A percentile compares a stretch with the other conserved stretches of the same genome.
Evolutionary conservation across 208 protist species (phyloP).

Genomic region (Wallacemonas sp.): DNA sequence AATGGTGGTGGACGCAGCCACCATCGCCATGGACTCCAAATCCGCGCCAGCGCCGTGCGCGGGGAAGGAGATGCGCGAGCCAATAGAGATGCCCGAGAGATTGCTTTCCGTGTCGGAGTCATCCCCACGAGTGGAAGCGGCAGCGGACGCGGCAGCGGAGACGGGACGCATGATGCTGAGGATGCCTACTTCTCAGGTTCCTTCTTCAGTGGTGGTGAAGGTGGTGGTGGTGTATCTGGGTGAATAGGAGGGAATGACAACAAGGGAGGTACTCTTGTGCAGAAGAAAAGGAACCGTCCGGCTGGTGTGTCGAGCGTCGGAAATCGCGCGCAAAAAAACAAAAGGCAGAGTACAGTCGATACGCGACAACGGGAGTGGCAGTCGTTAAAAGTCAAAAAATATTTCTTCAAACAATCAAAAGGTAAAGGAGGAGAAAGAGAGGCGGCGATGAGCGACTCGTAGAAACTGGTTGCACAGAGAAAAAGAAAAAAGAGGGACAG

Average conservation of each 20-base stretch:
- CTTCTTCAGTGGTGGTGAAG: neutral
- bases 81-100: neutral
- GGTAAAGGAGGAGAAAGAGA: neutral
- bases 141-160: neutral
- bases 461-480: neutral
- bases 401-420: neutral
- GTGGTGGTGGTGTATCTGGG: too few species aligned
- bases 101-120: neutral
- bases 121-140: neutral
- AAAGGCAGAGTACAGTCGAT: too few species aligned
- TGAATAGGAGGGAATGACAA: neutral
- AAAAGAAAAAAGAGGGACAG: neutral
- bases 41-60: slow-evolving; percentile 3
- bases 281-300: too few species aligned
- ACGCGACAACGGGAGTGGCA: too few species aligned
- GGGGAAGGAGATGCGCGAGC: slow-evolving; percentile 12
- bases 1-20: slow-evolving; percentile 7
- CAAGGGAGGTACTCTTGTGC: too few species aligned
- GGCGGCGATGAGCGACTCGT: neutral
- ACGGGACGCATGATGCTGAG: too few species aligned
- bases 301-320: too few species aligned
- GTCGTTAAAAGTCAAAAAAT: neutral
- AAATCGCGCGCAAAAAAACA: too few species aligned
- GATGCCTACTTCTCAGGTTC: too few species aligned
- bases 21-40: slow-evolving; percentile 11